phyloP scores from a whole-genome alignment of 805 yeast species.

The Candida lessepsii region DNA sequence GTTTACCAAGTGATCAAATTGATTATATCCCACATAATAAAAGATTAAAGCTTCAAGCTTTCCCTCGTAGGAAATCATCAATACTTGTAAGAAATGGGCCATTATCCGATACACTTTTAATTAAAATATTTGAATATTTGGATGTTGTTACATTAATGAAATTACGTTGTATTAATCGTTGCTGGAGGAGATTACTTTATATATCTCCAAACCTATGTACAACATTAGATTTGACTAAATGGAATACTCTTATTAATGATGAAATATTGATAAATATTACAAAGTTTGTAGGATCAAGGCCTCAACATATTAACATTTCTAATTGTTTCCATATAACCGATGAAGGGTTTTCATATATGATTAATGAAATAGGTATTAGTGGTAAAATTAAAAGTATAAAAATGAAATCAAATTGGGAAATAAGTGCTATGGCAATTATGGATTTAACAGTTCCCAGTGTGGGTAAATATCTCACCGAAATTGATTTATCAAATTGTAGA shows the following conservation, averaged over 20 bases:
- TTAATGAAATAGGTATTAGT: slow-evolving; percentile 66
- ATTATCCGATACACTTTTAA: slow-evolving; percentile 58
- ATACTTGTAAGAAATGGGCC: slow-evolving; percentile 52
- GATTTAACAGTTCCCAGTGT: slow-evolving; percentile 66
- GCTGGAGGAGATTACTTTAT: slow-evolving; percentile 67
- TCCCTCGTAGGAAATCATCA: slow-evolving; percentile 54
- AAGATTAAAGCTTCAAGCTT: slow-evolving; percentile 47
- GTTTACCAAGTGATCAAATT: slow-evolving; percentile 4
- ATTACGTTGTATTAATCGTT: slow-evolving; percentile 53
- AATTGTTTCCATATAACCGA: slow-evolving; percentile 78
- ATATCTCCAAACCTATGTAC: slow-evolving; percentile 54
- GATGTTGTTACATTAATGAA: slow-evolving; percentile 62
- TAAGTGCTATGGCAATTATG: slow-evolving; percentile 79
- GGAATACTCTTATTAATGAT: slow-evolving; percentile 63
- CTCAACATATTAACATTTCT: slow-evolving; percentile 58
- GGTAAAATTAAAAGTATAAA: slow-evolving; percentile 55
- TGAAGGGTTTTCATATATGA: slow-evolving; percentile 68
- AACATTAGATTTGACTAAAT: slow-evolving; percentile 56
- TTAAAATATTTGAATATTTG: slow-evolving; percentile 52
- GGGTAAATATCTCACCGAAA: slow-evolving; percentile 55
- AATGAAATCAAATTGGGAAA: slow-evolving; percentile 75
- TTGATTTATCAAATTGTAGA: slow-evolving; percentile 71
- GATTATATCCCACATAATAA: slow-evolving; percentile 49
- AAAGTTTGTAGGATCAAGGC: slow-evolving; percentile 70
- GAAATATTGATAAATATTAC: slow-evolving; percentile 55